Evolutionary conservation across 306 rosid genomes (phyloP), one percentile per base, ranked within the genome.

Genomic region (Macrotyloma uniflorum): DNA sequence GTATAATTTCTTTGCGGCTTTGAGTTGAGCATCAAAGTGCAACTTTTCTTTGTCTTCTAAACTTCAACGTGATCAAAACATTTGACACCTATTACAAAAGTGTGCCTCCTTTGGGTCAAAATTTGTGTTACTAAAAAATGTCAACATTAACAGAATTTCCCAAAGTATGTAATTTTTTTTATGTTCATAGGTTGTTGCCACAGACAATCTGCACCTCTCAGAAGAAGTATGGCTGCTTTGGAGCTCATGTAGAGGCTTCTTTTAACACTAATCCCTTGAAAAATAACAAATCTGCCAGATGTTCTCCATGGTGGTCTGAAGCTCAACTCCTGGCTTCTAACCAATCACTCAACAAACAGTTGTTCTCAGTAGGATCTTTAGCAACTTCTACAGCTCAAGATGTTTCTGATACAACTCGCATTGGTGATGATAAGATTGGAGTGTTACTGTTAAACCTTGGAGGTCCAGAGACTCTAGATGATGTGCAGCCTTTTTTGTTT

Each of bases 401-500:
- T 61, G 71, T 70, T 55, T 35, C 91, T 5, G 79, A 83, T 74
- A 36, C 85, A n/a, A 78, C 89, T 80, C 36, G 84, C 45, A 30
- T 49, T 46, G 91, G 85, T 10, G 87, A 88, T 20, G 94, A 89
- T 62, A 89, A 86, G 82, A 80, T 89, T 42, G 98, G 93, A 67
- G 96, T 93, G 18, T 75, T 93, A 84, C 79, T 90, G 90, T 88
- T 93, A 46, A 93, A 93, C 84, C 98, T 90, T 71, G 96, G 98
- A 71, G 98, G 96, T 58, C 98, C 98, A 0, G 96, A 93, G 88
- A 90, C 96, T 70, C 92, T 90, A 72, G 96, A 93, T 33, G 98
- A 93, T 70, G 97, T 93, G 86, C 94, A 93, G 68, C 98, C 98
- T 54, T 93, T 93, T 83, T 82, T 93, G 83, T 93, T 93, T 78